phyloP scores from a whole-genome alignment of 2,329 filamentous ascomycete genomes.

The Macrophomina phaseolina region DNA sequence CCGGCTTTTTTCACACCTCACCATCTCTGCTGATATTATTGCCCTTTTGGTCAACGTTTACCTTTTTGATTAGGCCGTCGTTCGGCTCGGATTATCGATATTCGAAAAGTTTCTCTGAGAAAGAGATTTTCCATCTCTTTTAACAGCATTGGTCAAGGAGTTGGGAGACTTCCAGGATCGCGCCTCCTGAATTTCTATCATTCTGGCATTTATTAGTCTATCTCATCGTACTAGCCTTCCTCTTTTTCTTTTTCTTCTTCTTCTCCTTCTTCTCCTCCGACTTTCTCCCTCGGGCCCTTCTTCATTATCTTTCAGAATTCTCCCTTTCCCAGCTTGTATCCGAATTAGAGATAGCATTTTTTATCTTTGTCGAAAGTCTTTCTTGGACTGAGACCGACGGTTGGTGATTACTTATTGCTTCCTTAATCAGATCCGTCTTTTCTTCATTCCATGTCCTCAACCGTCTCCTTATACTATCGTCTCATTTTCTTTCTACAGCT shows the following conservation, averaged over 20 bases:
- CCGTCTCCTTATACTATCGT: no score
- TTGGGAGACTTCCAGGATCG: neutral
- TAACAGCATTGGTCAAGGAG: constrained; percentile 12
- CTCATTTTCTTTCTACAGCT: no score
- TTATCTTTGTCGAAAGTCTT: constrained; percentile 1
- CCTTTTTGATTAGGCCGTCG: neutral
- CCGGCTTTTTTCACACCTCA: neutral
- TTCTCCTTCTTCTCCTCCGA: neutral
- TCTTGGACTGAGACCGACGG: neutral
- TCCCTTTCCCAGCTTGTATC: neutral
- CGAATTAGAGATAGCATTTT: constrained; percentile 17
- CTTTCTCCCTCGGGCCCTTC: neutral
- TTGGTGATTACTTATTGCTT: constrained; percentile 16
- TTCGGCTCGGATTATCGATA: neutral
- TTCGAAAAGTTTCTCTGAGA: constrained; percentile 4
- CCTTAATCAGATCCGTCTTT: neutral
- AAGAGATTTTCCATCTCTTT: neutral
- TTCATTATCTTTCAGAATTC: neutral
- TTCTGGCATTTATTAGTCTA: neutral
- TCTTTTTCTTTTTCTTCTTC: neutral
- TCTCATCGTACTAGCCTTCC: neutral
- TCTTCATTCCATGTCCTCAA: neutral
- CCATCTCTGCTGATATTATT: constrained; percentile 12
- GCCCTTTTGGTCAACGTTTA: neutral
- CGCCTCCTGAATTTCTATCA: neutral